Base-by-base conservation (phyloP, 306 rosid genomes). In the Medicago ruthenica region DNA sequence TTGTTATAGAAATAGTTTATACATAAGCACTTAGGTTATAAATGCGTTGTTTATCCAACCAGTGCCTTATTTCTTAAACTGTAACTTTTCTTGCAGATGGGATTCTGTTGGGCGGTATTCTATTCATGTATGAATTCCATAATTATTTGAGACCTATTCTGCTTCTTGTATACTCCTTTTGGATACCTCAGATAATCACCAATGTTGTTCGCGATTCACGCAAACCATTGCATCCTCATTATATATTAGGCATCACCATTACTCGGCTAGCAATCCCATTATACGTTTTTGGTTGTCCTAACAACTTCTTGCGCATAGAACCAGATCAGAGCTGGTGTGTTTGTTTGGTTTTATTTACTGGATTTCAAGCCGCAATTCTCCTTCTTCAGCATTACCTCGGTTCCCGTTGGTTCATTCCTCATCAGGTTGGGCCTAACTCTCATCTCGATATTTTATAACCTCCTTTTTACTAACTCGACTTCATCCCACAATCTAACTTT, bases 381-480 rank as follows among this genome's bases (percentile, higher is more conserved):
- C 84, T 95, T 70, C 93, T 95, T 81, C 99, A 95, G 86, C 97
- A 95, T 83, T 89, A 89, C 84, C 83, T 92, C 16, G 99, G 99
- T 57, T 92, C 99, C 34, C 89, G 97, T 18, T 95, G 99, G 91
- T 95, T 95, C 93, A 92, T 95, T 82, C 99, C 99, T 81, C 97
- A 84, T 76, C 99, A 95, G 97, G 98, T 95, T 71, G 34, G 80
- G 36, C 55, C 76, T 50, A 74, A 76, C 67, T 73, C 63, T 20
- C 3, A 0, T 77, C 45, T 21, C 31, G 0, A 45, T 74, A 78
- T 11, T 74, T 21, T 31, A 37, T 9, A 59, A 60, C 17, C 48
- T 31, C 57, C 6, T 51, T 50, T 51, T 11, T 37, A 75, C 48
- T 63, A n/a, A 21, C 22, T 21, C 36, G 54, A 67, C 31, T 31